Conservation (phyloP, 139 green algal species). For the Chlorella vulgaris region DNA sequence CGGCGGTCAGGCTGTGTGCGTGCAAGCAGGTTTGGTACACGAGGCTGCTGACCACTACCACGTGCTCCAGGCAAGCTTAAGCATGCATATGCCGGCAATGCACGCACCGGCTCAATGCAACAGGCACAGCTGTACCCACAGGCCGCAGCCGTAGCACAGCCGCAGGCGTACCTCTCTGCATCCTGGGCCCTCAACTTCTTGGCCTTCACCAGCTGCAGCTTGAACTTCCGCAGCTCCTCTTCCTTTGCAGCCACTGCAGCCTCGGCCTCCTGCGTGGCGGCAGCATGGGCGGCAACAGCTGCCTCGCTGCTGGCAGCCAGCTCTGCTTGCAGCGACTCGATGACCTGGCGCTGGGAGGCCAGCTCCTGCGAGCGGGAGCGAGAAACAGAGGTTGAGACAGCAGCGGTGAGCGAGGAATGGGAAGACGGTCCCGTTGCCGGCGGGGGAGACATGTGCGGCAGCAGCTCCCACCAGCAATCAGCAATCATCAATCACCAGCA, state of each 20-base stretch:
- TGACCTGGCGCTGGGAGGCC: not conserved
- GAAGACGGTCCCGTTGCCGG: too few species aligned
- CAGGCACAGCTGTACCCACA: not conserved
- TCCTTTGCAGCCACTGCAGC: conserved; percentile 12
- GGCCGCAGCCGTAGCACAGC: too few species aligned
- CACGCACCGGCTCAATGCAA: too few species aligned
- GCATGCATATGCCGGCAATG: too few species aligned
- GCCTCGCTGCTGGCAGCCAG: not conserved
- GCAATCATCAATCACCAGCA: not conserved
- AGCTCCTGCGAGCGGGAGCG: not conserved
- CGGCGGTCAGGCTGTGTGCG: too few species aligned
- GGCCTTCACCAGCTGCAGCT: conserved; percentile 41
- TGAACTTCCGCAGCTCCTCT: conserved; percentile 37
- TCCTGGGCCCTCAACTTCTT: conserved; percentile 34
- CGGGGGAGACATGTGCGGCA: not conserved
- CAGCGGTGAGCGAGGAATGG: too few species aligned
- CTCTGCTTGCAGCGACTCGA: conserved; percentile 1
- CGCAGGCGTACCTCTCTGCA: conserved; percentile 20
- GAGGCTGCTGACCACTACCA: too few species aligned
- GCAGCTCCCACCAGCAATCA: not conserved
- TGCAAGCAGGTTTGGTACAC: too few species aligned
- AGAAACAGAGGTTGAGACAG: too few species aligned
- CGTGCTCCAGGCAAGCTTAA: not conserved
- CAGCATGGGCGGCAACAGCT: not conserved
- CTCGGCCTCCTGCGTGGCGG: not conserved